Conservation (phyloP, 2,329 filamentous ascomycete genomes). For the Fusarium sp. region DNA sequence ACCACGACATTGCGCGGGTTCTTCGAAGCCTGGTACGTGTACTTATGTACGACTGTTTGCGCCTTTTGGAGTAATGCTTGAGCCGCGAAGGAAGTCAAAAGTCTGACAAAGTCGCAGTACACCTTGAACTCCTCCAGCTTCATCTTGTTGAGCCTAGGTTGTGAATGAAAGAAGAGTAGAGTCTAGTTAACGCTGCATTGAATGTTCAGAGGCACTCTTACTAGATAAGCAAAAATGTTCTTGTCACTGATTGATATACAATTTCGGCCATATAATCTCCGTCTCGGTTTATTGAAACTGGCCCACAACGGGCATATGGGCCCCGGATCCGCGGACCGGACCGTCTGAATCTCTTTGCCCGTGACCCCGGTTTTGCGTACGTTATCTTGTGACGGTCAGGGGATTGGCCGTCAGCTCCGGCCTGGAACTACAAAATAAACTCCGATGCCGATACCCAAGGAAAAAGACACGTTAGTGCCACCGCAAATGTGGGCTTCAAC, state of each 20-base stretch:
- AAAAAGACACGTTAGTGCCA: too few relatives aligned
- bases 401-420: too few relatives aligned
- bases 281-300: neutral
- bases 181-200: too few relatives aligned
- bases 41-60: constrained; percentile 12
- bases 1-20: constrained; percentile 31
- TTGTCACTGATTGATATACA: neutral
- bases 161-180: too few relatives aligned
- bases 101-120: constrained; percentile 20
- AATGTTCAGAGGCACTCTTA: too few relatives aligned
- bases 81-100: neutral
- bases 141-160: neutral
- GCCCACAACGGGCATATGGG: constrained; percentile 4
- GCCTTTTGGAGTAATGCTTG: neutral
- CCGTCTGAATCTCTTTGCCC: neutral
- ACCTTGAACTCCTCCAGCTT: constrained; percentile 6
- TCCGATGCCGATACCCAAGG: too few relatives aligned
- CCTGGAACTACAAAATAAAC: too few relatives aligned
- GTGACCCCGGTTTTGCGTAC: neutral
- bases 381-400: neutral
- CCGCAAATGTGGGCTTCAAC: too few relatives aligned
- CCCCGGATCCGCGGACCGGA: neutral
- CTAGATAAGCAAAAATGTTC: too few relatives aligned
- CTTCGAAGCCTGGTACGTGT: constrained; percentile 17
- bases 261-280: neutral